Evolutionary conservation across 768 basidiomycete genomes (phyloP).

Genomic region (Tricholoma bakamatsutake): DNA sequence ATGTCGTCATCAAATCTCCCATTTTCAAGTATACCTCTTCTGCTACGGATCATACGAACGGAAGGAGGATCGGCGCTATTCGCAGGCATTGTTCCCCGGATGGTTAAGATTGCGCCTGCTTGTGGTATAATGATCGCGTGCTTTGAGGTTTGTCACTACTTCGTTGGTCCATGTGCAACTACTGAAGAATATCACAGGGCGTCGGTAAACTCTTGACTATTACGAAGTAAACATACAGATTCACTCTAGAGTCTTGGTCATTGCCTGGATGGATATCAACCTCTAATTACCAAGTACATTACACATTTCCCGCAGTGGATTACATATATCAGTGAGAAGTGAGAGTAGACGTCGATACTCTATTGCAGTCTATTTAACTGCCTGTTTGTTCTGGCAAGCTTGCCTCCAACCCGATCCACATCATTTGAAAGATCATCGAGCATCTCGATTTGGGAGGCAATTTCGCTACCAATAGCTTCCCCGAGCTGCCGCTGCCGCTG

Average conservation of each 20-base stretch:
- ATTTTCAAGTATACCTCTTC: constrained; percentile 53
- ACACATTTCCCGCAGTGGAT: constrained; percentile 1
- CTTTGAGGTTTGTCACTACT: constrained; percentile 63
- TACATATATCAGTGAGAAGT: neutral
- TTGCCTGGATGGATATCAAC: neutral
- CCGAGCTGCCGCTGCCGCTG: constrained; percentile 84
- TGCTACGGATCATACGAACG: constrained; percentile 62
- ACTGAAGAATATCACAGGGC: constrained; percentile 36
- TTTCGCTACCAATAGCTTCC: constrained; percentile 78
- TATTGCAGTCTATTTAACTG: constrained; percentile 77
- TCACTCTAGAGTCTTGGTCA: constrained; percentile 8
- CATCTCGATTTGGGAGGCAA: constrained; percentile 79
- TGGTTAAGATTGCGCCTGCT: constrained; percentile 94
- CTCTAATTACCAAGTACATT: constrained; percentile 13
- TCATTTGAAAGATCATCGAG: constrained; percentile 73
- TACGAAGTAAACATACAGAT: constrained; percentile 5
- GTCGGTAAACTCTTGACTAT: constrained; percentile 47
- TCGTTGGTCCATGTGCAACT: neutral
- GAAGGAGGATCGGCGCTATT: constrained; percentile 80
- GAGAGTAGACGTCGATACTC: neutral
- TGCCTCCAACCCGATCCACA: constrained; percentile 72
- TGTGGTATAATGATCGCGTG: constrained; percentile 98
- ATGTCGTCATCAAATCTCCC: constrained; percentile 48
- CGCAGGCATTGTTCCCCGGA: constrained; percentile 79
- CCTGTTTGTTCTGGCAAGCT: constrained; percentile 74